Evolutionary conservation across 257 asterid species (phyloP).

Genomic region (Gentiana straminea): DNA sequence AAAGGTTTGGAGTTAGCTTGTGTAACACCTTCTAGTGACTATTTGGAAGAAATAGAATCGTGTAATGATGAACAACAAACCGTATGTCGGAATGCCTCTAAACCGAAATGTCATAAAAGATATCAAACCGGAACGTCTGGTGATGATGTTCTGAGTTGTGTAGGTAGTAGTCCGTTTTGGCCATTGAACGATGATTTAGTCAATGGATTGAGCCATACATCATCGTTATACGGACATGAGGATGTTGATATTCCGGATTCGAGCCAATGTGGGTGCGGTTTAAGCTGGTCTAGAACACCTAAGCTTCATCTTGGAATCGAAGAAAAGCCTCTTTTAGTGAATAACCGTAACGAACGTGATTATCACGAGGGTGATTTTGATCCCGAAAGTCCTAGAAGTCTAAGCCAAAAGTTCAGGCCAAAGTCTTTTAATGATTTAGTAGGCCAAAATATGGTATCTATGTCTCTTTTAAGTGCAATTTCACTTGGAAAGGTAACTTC

Average conservation of each 20-base stretch:
- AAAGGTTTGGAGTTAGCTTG: slow-evolving; percentile 23
- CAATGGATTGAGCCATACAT: slow-evolving; percentile 17
- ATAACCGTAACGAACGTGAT: slow-evolving; percentile 12
- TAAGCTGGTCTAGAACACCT: slow-evolving; percentile 57
- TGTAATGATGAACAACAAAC: slow-evolving; percentile 35
- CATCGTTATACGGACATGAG: slow-evolving; percentile 28
- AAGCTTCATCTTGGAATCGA: slow-evolving; percentile 33
- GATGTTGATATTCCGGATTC: slow-evolving; percentile 39
- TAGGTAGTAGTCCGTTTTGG: slow-evolving; percentile 44
- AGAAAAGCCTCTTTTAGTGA: slow-evolving; percentile 45
- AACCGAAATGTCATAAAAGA: slow-evolving; percentile 12
- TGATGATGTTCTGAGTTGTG: slow-evolving; percentile 28
- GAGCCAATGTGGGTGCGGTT: slow-evolving; percentile 63
- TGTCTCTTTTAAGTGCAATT: slow-evolving; percentile 52
- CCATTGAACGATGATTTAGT: slow-evolving; percentile 24
- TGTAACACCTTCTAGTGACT: slow-evolving; percentile 18
- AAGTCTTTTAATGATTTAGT: slow-evolving; percentile 64
- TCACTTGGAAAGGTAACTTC: slow-evolving; percentile 38
- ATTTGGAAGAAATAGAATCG: slow-evolving; percentile 33
- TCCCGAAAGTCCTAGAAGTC: slow-evolving; percentile 45
- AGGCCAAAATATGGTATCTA: slow-evolving; percentile 54
- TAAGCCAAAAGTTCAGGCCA: slow-evolving; percentile 61
- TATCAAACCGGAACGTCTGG: slow-evolving; percentile 23
- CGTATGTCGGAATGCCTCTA: slow-evolving; percentile 9
- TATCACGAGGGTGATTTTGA: slow-evolving; percentile 17